Percentiles rank a stretch among this genome's conserved stretches.
phyloP scores from a whole-genome alignment of 345 rosid genomes.

The Gossypioides kirkii region DNA sequence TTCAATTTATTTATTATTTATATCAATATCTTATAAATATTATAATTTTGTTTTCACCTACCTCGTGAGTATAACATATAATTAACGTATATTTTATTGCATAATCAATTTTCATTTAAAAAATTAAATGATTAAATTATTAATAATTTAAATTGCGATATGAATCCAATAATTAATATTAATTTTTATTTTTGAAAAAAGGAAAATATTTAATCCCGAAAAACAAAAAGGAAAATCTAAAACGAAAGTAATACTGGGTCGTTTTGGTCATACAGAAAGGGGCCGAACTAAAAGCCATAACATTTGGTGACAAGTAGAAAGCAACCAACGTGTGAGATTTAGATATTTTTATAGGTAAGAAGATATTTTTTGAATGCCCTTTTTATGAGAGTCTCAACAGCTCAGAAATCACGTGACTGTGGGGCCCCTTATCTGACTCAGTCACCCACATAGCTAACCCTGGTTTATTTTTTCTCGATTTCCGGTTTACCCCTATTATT shows the following conservation, averaged over 20 bases:
- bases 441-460: background rate
- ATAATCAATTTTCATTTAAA: no score
- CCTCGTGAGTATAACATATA: no score
- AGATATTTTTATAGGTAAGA: background rate
- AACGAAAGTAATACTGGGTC: background rate
- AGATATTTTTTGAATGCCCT: background rate
- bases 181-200: no score
- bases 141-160: no score
- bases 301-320: background rate
- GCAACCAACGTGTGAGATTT: background rate
- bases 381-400: background rate
- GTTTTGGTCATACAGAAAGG: background rate
- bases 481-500: background rate
- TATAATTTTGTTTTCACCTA: no score
- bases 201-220: no score
- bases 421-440: background rate
- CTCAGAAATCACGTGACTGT: constrained; percentile 1
- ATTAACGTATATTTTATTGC: no score
- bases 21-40: no score
- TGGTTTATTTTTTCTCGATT: background rate
- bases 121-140: no score
- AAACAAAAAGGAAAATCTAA: no score
- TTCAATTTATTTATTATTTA: no score
- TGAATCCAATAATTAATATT: no score
- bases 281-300: background rate